These are phyloP conservation scores for Plasmodium inui DNA, from an alignment of 169 alveolate species.

Conservation along the genomic window DNA sequence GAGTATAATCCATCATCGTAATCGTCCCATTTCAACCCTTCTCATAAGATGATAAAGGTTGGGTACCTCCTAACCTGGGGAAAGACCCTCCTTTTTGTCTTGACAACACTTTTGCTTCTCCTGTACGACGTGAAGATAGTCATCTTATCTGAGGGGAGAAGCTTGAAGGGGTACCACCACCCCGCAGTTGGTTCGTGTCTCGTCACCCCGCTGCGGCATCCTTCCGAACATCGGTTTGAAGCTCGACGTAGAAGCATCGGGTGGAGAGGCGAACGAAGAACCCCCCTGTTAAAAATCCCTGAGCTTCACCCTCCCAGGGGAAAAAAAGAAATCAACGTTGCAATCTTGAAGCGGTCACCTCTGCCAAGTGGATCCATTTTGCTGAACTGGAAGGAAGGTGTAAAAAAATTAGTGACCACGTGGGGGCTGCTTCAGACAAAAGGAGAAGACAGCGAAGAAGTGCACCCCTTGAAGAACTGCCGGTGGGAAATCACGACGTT, in stretches of 20 bases:
- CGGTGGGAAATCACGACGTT: slow-evolving; percentile 43
- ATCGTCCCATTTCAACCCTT: background rate
- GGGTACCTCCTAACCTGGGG: background rate
- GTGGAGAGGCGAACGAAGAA: background rate
- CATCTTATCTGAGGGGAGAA: background rate
- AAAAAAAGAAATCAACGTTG: background rate
- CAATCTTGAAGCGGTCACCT: background rate
- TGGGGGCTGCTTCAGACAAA: background rate
- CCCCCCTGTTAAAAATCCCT: background rate
- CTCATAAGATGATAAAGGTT: background rate
- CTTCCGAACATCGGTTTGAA: background rate
- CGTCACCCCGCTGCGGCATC: background rate
- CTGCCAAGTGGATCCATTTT: background rate
- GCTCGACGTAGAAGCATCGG: background rate
- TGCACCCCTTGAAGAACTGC: slow-evolving; percentile 57
- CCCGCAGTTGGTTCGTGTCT: background rate
- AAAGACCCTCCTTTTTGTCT: background rate
- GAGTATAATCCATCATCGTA: background rate
- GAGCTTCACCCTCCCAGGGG: background rate
- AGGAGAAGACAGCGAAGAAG: background rate
- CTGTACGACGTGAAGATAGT: background rate
- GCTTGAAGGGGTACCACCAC: background rate
- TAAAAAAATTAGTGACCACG: slow-evolving; percentile 6
- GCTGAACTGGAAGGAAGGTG: background rate
- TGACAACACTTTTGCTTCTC: background rate